Base-by-base conservation (phyloP, 176 grass and related monocot genomes). In the Raddia distichophylla region DNA sequence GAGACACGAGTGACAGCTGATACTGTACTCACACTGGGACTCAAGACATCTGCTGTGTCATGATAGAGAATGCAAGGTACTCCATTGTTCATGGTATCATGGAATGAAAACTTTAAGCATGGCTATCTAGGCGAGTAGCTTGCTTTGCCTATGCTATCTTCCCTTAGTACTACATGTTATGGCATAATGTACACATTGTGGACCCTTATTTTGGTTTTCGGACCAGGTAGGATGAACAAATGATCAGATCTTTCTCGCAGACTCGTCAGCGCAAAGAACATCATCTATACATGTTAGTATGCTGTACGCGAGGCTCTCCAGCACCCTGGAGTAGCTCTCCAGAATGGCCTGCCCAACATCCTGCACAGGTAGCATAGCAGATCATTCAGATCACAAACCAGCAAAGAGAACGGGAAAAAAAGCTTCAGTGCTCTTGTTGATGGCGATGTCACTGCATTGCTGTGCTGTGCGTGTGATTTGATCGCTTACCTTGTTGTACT, bases 221-320 rank as follows among this genome's bases (percentile, higher is more conserved):
- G 81, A 37, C 59, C 66, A 12, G 60, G 68, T 11, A 79, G 51
- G 66, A 71, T 86, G 85, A 88, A 44, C 17, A 69, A 85, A 76
- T 75, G 77, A 71, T 86, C 72, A 83, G 49, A 89, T 85, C 72
- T 86, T 89, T 77, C 64, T 94, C 34, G 86, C 85, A 15, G 91
- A 86, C 49, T 79, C 86, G 80, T 97, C 89, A 8, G 90, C 90
- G 22, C 87, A 94, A 80, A 94, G 85, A 83, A 92, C 87, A 1
- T 94, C 94, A 62, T 97, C 91, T 80, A 92, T 94, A 82, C 90
- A 89, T 18, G 94, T 89, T 7, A 92, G 74, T 67, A 97, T 87
- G 75, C 57, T 97, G 87, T 94, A 93, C 43, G 94, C 94, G 80
- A 94, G 78, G 90, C 94, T 94, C 85, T 97, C 94, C 84, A 97